phyloP scores from a whole-genome alignment of 1,284 basidiomycete genomes.

The Cystobasidiaceae sp. region DNA sequence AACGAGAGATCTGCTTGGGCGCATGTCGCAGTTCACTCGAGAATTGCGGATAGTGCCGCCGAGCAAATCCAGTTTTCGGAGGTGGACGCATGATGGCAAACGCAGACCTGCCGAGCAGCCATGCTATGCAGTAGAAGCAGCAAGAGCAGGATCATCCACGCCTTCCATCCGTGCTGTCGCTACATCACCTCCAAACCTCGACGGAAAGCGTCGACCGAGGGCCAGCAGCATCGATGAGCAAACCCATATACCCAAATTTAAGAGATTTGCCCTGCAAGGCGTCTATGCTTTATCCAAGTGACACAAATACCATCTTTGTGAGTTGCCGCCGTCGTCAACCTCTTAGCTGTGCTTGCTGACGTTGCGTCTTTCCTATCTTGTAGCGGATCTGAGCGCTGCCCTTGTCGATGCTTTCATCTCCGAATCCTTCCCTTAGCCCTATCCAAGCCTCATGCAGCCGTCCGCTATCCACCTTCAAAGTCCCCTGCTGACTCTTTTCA shows the following conservation, averaged over 20 bases:
- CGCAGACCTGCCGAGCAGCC: no score
- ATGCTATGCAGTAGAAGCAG: no score
- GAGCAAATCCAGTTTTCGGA: no score
- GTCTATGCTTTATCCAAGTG: slow-evolving; percentile 13
- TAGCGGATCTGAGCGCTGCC: slow-evolving; percentile 79
- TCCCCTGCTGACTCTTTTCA: slow-evolving; percentile 22
- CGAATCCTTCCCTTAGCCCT: slow-evolving; percentile 14
- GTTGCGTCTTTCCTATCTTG: slow-evolving; percentile 74
- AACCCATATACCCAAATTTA: slow-evolving; percentile 55
- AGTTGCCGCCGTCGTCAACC: not conserved
- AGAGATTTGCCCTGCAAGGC: slow-evolving; percentile 45
- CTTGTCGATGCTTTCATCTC: slow-evolving; percentile 30
- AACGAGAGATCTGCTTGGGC: no score
- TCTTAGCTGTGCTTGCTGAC: slow-evolving; percentile 61
- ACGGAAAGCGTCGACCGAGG: not conserved
- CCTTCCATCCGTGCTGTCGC: slow-evolving; percentile 1
- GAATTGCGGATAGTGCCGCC: no score
- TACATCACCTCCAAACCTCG: not conserved
- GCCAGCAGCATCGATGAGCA: slow-evolving; percentile 62
- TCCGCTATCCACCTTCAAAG: not conserved
- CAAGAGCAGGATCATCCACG: no score
- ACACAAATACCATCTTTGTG: slow-evolving; percentile 22
- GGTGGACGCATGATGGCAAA: no score
- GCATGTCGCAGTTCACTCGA: no score
- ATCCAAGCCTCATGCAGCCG: slow-evolving; percentile 4